Conservation (phyloP, 163 green algal species). For the Chloromonas sp. region DNA sequence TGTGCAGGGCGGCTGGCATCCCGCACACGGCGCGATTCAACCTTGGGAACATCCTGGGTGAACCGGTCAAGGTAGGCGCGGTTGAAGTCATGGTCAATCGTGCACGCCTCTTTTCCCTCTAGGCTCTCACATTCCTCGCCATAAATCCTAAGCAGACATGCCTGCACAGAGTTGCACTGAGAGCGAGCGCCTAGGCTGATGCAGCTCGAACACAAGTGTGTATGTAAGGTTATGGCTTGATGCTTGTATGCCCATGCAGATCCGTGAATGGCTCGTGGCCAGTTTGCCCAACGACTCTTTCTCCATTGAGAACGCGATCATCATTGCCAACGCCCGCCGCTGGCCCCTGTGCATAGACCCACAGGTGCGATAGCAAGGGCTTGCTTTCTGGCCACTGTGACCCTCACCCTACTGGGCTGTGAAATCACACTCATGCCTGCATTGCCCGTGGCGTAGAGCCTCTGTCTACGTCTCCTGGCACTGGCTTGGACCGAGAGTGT, state of each 20-base stretch:
- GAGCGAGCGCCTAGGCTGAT: neutral
- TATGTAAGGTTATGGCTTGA: neutral
- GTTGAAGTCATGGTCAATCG: neutral
- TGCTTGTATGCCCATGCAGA: conserved; percentile 24
- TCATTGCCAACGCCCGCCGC: conserved; percentile 52
- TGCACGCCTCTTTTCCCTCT: neutral
- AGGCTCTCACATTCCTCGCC: neutral
- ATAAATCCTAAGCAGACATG: neutral
- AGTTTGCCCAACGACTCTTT: conserved; percentile 69
- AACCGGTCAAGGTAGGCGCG: conserved; percentile 44
- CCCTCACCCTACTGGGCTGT: too few relatives aligned
- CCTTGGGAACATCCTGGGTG: conserved; percentile 49
- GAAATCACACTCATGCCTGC: neutral
- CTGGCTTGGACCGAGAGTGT: too few relatives aligned
- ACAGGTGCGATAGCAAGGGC: conserved; percentile 25
- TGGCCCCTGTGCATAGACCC: conserved; percentile 73
- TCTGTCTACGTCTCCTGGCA: too few relatives aligned
- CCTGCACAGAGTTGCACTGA: neutral
- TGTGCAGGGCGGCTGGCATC: conserved; percentile 35
- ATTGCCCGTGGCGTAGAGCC: neutral
- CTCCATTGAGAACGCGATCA: conserved; percentile 71
- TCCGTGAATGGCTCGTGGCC: conserved; percentile 68
- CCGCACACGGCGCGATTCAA: conserved; percentile 40
- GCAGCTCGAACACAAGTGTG: neutral
- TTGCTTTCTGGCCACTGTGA: too few relatives aligned